Evolutionary conservation across 2,329 filamentous ascomycete species (phyloP).

Genomic region (Neoscytalidium dimidiatum): DNA sequence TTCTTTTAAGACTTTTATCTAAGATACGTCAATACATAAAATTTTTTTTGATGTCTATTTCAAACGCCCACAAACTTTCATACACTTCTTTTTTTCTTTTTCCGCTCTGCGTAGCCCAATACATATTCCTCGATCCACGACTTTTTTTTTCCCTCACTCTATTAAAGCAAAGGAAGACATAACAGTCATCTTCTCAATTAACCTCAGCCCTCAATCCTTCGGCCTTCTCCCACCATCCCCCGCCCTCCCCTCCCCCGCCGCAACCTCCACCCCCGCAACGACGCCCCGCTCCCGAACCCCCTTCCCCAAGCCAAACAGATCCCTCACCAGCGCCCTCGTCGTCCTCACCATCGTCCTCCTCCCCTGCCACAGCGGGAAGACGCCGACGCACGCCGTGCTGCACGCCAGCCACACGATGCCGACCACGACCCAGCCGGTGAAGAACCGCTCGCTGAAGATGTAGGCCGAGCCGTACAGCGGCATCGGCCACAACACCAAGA

Average conservation of each 20-base stretch:
- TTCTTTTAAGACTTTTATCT: no score
- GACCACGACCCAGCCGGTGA: conserved; percentile 73
- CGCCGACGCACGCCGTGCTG: conserved; percentile 69
- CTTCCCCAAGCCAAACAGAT: conserved; percentile 43
- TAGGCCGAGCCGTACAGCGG: conserved; percentile 84
- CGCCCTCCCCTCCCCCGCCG: neutral
- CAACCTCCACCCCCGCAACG: neutral
- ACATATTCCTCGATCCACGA: no score
- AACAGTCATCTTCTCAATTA: no score
- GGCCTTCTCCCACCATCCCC: neutral
- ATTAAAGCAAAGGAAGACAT: no score
- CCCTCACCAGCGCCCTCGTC: conserved; percentile 61
- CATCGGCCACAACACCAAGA: conserved; percentile 88
- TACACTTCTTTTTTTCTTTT: no score
- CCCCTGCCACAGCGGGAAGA: conserved; percentile 83
- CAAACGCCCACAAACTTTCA: no score
- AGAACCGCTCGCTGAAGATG: conserved; percentile 79
- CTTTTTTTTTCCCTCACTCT: no score
- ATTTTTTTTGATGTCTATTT: no score
- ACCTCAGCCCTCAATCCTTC: no score
- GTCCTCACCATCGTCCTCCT: conserved; percentile 66
- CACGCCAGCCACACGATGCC: conserved; percentile 77
- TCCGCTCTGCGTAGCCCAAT: no score
- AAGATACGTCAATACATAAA: no score
- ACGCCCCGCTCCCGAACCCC: neutral